These are phyloP conservation scores for Candida chauliodis DNA, from an alignment of 805 yeast species.

Conservation along the genomic window DNA sequence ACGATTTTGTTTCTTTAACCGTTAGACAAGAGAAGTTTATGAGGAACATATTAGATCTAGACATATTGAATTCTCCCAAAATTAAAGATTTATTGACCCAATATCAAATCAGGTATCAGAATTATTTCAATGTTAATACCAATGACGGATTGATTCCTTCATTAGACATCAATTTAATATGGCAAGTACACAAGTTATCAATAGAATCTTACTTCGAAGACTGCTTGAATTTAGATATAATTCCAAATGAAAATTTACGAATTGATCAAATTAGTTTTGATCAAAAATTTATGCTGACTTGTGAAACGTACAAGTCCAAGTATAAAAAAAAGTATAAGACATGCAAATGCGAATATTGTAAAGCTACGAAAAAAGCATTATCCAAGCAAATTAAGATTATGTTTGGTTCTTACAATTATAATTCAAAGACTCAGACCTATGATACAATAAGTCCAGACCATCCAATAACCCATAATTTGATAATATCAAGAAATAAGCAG, in stretches of 20 bases:
- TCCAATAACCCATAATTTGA: background rate
- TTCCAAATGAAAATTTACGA: background rate
- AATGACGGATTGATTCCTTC: constrained; percentile 2
- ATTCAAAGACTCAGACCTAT: background rate
- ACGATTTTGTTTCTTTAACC: background rate
- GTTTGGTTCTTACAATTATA: constrained; percentile 1
- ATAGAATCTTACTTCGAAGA: background rate
- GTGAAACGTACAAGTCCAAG: background rate
- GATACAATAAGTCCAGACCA: background rate
- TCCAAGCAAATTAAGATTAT: background rate
- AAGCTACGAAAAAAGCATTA: background rate
- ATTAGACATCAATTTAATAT: background rate
- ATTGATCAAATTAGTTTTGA: background rate
- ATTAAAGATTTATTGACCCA: background rate
- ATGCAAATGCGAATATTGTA: constrained; percentile 1
- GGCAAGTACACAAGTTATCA: constrained; percentile 1
- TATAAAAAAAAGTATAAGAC: background rate
- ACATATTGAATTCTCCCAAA: background rate
- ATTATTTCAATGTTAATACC: background rate
- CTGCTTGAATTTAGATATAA: background rate
- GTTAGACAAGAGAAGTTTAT: constrained; percentile 2
- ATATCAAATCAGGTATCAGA: background rate
- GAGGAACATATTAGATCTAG: background rate
- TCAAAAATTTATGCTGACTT: background rate
- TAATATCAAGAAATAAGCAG: background rate